Evolutionary conservation across 2,329 filamentous ascomycete species (phyloP), one percentile per base, ranked within the genome.

Genomic region (Aspergillus jensenii): DNA sequence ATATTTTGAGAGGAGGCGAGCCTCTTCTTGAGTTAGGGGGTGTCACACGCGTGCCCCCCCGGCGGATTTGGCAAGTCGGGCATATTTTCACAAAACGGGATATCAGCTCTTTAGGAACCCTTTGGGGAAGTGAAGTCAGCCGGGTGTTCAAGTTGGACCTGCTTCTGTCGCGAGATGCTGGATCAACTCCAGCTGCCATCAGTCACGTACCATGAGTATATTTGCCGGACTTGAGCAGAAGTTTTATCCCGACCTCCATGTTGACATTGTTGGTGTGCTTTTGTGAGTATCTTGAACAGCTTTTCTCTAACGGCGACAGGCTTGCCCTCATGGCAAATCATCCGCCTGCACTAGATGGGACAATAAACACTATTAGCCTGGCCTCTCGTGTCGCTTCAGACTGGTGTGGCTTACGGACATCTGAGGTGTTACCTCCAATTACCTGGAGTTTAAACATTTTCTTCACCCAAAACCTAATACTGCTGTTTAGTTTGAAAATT

Each of bases 231-330:
- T 59, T 81, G 76, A 9, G 78, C 77, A n/a, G 79, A 82, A 17
- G 79, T 82, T 63, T 81, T 81, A 67, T 82, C 79, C 52, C 79
- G 73, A n/a, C 79, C 79, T 52, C 79, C 79, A 65, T 82, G 79
- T 55, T 81, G 77, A 44, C 79, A 81, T 66, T 80, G 77, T 46
- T 79, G 76, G 62, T 82, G 79, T 46, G 79, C 79, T 49, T 72
- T 77, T 41, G 78, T 81, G 52, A 82, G 71, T 52, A 82, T 80
- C 59, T 80, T 79, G 68, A 81, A 81, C 7, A 82, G 64, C 58
- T 81, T 79, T 62, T 82, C 79, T 17, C 79, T 74, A 47, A 81
- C 77, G n/a, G 79, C 79, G 31, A 81, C 79, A n/a, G 79, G 79
- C 61, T 81, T 81, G 6, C 76, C 77, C 62, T 81, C 78, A 55